Evolutionary conservation across 1,284 basidiomycete species (phyloP).

Genomic region (Sutorius eximius): DNA sequence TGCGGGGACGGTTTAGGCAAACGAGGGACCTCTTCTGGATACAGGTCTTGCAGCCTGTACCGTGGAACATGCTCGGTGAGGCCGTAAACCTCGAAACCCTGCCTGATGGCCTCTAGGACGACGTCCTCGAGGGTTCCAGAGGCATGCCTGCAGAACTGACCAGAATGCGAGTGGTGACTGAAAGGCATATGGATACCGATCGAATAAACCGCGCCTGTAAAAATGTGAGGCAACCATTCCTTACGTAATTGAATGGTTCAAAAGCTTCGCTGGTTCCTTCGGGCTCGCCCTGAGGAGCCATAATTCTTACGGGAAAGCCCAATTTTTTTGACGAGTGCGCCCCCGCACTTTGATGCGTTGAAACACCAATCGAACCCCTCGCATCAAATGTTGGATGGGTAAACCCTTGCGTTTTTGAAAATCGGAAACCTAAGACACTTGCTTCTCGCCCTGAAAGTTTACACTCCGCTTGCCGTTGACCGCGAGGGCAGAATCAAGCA

Average conservation of each 20-base stretch:
- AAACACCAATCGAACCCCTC: slow-evolving; percentile 5
- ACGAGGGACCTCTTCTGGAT: slow-evolving; percentile 86
- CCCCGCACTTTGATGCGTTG: slow-evolving; percentile 31
- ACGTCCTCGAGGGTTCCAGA: slow-evolving; percentile 75
- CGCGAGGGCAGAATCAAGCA: not conserved
- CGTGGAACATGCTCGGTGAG: slow-evolving; percentile 95
- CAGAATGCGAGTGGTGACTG: slow-evolving; percentile 95
- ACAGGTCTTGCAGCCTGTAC: slow-evolving; percentile 78
- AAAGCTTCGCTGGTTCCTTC: not conserved
- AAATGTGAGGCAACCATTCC: not conserved
- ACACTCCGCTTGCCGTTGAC: slow-evolving; percentile 18
- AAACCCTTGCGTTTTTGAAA: slow-evolving; percentile 27
- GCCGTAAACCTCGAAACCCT: slow-evolving; percentile 83
- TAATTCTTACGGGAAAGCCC: not conserved
- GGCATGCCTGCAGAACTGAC: slow-evolving; percentile 95
- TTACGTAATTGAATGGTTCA: slow-evolving; percentile 23
- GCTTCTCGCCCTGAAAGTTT: slow-evolving; percentile 33
- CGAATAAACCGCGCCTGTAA: not conserved
- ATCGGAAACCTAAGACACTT: slow-evolving; percentile 30
- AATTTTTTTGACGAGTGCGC: not conserved
- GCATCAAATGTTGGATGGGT: slow-evolving; percentile 14
- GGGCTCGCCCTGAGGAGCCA: not conserved
- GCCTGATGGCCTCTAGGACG: slow-evolving; percentile 72
- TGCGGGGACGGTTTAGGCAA: slow-evolving; percentile 6
- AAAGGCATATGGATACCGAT: slow-evolving; percentile 67